These are phyloP conservation scores for Paraurostyla sp. DNA, from an alignment of 73 alveolate genomes.

Conservation along the genomic window DNA sequence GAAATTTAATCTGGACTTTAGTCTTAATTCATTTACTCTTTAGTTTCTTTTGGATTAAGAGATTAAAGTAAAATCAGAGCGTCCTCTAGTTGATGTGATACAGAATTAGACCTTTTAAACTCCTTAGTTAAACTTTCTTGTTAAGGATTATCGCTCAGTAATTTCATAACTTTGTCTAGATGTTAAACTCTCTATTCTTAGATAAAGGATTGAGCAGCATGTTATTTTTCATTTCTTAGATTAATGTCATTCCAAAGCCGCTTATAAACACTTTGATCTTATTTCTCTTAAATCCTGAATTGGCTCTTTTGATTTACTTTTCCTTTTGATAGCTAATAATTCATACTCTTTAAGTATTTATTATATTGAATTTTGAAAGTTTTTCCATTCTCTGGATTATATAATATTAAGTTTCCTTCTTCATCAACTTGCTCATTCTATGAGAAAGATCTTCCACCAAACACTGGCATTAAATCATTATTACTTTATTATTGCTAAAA, in stretches of 20 bases:
- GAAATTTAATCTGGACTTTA: neutral
- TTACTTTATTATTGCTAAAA: no score
- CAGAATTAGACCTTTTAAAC: neutral
- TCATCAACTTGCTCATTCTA: neutral
- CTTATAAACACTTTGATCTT: constrained; percentile 36
- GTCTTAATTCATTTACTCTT: neutral
- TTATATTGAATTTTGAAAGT: constrained; percentile 9
- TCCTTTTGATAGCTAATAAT: neutral
- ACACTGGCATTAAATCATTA: no score
- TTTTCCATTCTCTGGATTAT: constrained; percentile 9
- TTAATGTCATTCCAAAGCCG: constrained; percentile 39
- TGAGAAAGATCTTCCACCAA: neutral
- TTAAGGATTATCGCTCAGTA: neutral
- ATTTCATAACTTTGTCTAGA: constrained; percentile 8
- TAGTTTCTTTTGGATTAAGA: neutral
- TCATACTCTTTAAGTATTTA: neutral
- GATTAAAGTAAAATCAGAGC: constrained; percentile 19
- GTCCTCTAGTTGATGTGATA: constrained; percentile 25
- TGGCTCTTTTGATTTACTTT: neutral
- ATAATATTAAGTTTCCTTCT: constrained; percentile 13
- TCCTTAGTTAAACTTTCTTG: neutral
- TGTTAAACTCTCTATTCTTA: constrained; percentile 18
- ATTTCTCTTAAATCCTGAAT: neutral
- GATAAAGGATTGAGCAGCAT: neutral
- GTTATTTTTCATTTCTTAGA: neutral